Evolutionary conservation across 2,329 filamentous ascomycete genomes (phyloP).

Genomic region (Sclerotinia borealis): DNA sequence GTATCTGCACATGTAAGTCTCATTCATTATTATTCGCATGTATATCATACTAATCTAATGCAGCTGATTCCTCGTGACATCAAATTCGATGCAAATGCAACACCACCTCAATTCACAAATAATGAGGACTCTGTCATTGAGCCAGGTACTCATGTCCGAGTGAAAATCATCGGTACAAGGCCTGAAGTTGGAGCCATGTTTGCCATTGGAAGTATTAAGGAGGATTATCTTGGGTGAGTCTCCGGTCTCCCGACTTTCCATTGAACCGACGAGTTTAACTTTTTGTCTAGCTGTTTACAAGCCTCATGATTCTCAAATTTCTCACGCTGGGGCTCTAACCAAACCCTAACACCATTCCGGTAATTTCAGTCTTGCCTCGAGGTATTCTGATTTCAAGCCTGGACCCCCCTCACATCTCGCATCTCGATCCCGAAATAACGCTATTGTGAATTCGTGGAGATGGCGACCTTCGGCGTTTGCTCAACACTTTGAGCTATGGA

Average conservation of each 20-base stretch:
- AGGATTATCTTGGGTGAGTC: conserved; percentile 62
- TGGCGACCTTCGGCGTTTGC: background rate
- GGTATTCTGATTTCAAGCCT: background rate
- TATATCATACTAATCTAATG: conserved; percentile 17
- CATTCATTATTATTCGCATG: background rate
- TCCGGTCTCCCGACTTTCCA: background rate
- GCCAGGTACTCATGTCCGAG: conserved; percentile 83
- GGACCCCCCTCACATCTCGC: no score
- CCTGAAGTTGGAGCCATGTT: conserved; percentile 93
- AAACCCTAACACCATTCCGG: background rate
- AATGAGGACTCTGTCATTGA: conserved; percentile 92
- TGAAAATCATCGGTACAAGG: conserved; percentile 90
- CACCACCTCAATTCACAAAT: conserved; percentile 94
- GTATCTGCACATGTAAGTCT: conserved; percentile 47
- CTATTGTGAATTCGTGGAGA: background rate
- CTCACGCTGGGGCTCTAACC: background rate
- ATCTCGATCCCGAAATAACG: background rate
- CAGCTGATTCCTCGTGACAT: conserved; percentile 88
- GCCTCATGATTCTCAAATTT: conserved; percentile 19
- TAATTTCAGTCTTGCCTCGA: background rate
- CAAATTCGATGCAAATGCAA: conserved; percentile 91
- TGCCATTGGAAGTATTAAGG: conserved; percentile 96
- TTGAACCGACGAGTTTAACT: conserved; percentile 2
- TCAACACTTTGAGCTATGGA: background rate
- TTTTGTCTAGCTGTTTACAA: conserved; percentile 24